Evolutionary conservation across 352 stramenopile species (phyloP).

Genomic region (Thalassiosira sp.): DNA sequence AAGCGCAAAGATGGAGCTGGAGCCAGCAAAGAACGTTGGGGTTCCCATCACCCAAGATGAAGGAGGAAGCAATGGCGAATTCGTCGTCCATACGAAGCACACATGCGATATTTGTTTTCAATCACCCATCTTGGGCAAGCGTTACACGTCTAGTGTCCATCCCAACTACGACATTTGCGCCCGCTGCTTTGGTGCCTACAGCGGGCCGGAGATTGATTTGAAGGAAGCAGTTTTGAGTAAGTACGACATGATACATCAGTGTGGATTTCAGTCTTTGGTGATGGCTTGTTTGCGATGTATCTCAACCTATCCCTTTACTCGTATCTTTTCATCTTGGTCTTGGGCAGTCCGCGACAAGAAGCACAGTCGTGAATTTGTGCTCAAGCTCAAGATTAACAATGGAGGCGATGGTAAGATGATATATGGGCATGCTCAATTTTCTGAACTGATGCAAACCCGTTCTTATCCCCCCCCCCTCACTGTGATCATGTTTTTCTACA

Average conservation of each 20-base stretch:
- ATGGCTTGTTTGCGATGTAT: background rate
- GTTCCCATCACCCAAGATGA: background rate
- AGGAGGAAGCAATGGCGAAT: slow-evolving; percentile 17
- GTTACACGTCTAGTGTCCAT: slow-evolving; percentile 63
- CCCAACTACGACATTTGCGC: slow-evolving; percentile 77
- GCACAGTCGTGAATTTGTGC: slow-evolving; percentile 51
- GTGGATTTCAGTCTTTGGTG: slow-evolving; percentile 1
- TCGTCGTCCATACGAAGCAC: slow-evolving; percentile 52
- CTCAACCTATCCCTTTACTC: background rate
- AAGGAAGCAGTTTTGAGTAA: slow-evolving; percentile 58
- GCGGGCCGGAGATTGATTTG: slow-evolving; percentile 63
- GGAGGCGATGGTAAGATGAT: slow-evolving; percentile 58
- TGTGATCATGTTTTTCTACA: slow-evolving; percentile 23
- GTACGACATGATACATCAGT: slow-evolving; percentile 27
- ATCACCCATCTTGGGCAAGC: slow-evolving; percentile 73
- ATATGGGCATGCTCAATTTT: no score
- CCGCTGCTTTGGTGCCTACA: slow-evolving; percentile 65
- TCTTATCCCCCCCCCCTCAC: background rate
- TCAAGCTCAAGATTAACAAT: slow-evolving; percentile 70
- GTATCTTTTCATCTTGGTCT: background rate
- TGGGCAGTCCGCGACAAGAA: slow-evolving; percentile 37
- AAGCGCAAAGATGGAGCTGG: background rate
- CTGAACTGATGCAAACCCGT: no score
- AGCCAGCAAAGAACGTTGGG: background rate
- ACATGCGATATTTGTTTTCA: slow-evolving; percentile 76